Evolutionary conservation across 257 asterid genomes (phyloP).

Genomic region (Vinca minor): DNA sequence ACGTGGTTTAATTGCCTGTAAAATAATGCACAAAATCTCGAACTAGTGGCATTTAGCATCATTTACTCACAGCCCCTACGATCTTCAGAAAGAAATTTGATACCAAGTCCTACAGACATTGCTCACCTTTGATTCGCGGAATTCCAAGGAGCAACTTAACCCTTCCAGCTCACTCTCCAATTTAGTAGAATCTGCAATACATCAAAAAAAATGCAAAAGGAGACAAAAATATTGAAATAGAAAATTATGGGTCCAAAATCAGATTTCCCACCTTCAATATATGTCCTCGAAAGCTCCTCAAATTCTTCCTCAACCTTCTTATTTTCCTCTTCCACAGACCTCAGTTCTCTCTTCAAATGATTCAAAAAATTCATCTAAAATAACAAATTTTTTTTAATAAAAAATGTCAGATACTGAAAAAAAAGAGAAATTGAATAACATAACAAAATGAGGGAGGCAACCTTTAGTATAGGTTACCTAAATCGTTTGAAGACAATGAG

Average conservation of each 20-base stretch:
- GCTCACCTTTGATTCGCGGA: constrained; percentile 53
- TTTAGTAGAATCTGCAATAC: constrained; percentile 40
- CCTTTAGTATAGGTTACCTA: constrained; percentile 29
- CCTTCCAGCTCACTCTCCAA: constrained; percentile 58
- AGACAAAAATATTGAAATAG: neutral
- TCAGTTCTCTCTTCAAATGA: constrained; percentile 45
- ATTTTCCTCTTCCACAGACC: constrained; percentile 47
- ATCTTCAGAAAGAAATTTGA: neutral
- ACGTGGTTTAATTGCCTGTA: neutral
- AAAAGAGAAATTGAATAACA: neutral
- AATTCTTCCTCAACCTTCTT: constrained; percentile 37
- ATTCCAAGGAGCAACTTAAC: constrained; percentile 43
- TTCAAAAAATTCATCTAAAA: constrained; percentile 47
- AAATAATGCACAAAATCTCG: neutral
- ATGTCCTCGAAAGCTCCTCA: constrained; percentile 43
- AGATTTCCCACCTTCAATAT: constrained; percentile 39
- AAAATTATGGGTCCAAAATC: neutral
- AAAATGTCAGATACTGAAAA: neutral
- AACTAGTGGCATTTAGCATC: neutral
- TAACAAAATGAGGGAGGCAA: neutral
- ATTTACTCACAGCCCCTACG: neutral
- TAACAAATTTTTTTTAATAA: constrained; percentile 4
- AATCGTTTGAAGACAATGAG: constrained; percentile 36
- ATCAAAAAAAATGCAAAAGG: neutral
- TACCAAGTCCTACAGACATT: neutral